A percentile compares a stretch with the other conserved stretches of the same genome.
phyloP scores from a whole-genome alignment of 2,329 filamentous ascomycete genomes.

The Teratosphaeria destructans region DNA sequence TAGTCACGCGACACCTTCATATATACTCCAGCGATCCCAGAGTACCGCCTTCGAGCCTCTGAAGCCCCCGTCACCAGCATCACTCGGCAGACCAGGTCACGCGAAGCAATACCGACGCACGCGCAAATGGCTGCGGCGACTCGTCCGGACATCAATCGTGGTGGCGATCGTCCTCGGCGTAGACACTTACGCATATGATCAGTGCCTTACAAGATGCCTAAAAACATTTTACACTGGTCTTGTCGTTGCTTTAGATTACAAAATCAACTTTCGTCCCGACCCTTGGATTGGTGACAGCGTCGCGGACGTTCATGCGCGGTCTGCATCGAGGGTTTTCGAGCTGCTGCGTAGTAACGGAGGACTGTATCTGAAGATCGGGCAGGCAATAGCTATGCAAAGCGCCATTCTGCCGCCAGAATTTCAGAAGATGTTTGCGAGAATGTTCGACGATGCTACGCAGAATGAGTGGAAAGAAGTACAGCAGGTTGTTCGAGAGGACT shows the following conservation, averaged over 20 bases:
- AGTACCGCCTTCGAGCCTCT: slow-evolving; percentile 32
- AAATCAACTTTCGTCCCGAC: slow-evolving; percentile 81
- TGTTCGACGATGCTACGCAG: slow-evolving; percentile 97
- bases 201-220: slow-evolving; percentile 64
- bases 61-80: slow-evolving; percentile 63
- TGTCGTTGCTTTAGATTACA: slow-evolving; percentile 82
- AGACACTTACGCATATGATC: slow-evolving; percentile 68
- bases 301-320: slow-evolving; percentile 68
- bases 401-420: slow-evolving; percentile 89
- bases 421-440: slow-evolving; percentile 86
- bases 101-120: slow-evolving; percentile 62
- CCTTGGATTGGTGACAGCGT: slow-evolving; percentile 66
- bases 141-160: slow-evolving; percentile 51
- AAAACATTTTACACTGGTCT: slow-evolving; percentile 74
- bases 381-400: slow-evolving; percentile 97
- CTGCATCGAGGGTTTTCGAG: slow-evolving; percentile 71
- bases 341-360: slow-evolving; percentile 80
- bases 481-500: slow-evolving; percentile 76
- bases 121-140: slow-evolving; percentile 65
- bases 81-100: slow-evolving; percentile 60
- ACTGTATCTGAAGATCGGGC: slow-evolving; percentile 92
- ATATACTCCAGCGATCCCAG: slow-evolving; percentile 11
- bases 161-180: slow-evolving; percentile 54
- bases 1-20: background rate
- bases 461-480: slow-evolving; percentile 80